Percentiles rank a stretch among this genome's conserved stretches.
Conservation (phyloP, 2,329 filamentous ascomycete species). For the Coniochaeta sp. region DNA sequence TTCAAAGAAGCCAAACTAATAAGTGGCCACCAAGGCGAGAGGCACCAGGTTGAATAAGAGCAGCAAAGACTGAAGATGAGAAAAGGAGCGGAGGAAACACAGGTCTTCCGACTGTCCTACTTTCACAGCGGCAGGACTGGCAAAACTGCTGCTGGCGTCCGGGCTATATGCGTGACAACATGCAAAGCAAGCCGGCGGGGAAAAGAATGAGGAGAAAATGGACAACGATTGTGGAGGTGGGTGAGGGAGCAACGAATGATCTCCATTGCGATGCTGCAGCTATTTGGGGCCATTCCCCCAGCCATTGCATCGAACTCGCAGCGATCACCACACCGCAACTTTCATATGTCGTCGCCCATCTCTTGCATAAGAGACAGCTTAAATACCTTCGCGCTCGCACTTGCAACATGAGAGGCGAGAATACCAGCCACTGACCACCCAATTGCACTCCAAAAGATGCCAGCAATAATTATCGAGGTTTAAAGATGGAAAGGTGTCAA, state of each 20-base stretch:
- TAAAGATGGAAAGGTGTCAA: not conserved
- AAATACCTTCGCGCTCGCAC: not conserved
- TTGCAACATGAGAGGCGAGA: not conserved
- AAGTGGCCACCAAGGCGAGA: not conserved
- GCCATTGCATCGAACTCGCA: not conserved
- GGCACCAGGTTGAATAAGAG: too few species aligned
- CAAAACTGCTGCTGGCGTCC: not conserved
- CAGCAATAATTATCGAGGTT: not conserved
- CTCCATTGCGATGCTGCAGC: not conserved
- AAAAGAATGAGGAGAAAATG: not conserved
- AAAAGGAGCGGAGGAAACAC: not conserved
- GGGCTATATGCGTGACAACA: not conserved
- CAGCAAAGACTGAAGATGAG: too few species aligned
- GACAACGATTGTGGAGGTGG: not conserved
- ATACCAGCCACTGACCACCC: not conserved
- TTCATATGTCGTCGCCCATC: not conserved
- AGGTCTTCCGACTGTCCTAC: not conserved
- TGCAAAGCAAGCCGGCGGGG: not conserved
- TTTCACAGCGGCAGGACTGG: not conserved
- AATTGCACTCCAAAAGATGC: not conserved
- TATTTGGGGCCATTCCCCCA: not conserved
- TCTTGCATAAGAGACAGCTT: not conserved
- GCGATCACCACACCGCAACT: not conserved
- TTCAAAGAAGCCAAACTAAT: not conserved
- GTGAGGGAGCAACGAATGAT: not conserved